These are phyloP conservation scores for Porcisia hertigi DNA, from an alignment of 208 protist species.

Conservation along the genomic window DNA sequence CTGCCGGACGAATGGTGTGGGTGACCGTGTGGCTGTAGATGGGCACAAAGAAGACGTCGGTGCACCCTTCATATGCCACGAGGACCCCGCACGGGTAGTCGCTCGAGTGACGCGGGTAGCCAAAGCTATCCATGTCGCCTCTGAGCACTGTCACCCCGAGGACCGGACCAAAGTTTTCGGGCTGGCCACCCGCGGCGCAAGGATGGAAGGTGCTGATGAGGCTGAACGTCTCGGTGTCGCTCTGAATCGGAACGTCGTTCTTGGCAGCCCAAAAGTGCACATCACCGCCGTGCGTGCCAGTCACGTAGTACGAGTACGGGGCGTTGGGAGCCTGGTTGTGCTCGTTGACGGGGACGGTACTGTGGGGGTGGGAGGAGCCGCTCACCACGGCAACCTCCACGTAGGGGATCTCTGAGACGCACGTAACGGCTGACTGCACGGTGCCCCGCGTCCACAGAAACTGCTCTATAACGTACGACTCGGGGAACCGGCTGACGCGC, in stretches of 20 bases:
- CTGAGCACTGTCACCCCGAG: slow-evolving; percentile 53
- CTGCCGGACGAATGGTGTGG: slow-evolving; percentile 37
- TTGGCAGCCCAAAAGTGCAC: slow-evolving; percentile 80
- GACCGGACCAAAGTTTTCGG: slow-evolving; percentile 40
- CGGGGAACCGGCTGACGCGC: slow-evolving; percentile 80
- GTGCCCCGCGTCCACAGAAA: slow-evolving; percentile 67
- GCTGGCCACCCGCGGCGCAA: slow-evolving; percentile 6
- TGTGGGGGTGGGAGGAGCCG: slow-evolving; percentile 13
- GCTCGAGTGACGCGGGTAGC: slow-evolving; percentile 37
- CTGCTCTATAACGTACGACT: slow-evolving; percentile 80
- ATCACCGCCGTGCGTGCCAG: slow-evolving; percentile 53
- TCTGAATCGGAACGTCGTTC: slow-evolving; percentile 46
- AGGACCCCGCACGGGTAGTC: slow-evolving; percentile 67
- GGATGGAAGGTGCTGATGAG: slow-evolving; percentile 40
- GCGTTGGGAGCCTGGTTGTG: slow-evolving; percentile 30
- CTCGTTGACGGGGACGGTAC: slow-evolving; percentile 26
- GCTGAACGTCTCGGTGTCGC: slow-evolving; percentile 32
- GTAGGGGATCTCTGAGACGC: slow-evolving; percentile 65
- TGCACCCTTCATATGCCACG: slow-evolving; percentile 55
- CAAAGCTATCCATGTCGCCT: slow-evolving; percentile 28
- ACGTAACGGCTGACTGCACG: slow-evolving; percentile 64
- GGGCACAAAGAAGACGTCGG: slow-evolving; percentile 59
- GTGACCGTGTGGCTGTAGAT: slow-evolving; percentile 40
- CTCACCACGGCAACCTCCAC: slow-evolving; percentile 27
- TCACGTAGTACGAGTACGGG: slow-evolving; percentile 66